Evolutionary conservation across 2,329 filamentous ascomycete species (phyloP).

Genomic region (Fusarium sp.): DNA sequence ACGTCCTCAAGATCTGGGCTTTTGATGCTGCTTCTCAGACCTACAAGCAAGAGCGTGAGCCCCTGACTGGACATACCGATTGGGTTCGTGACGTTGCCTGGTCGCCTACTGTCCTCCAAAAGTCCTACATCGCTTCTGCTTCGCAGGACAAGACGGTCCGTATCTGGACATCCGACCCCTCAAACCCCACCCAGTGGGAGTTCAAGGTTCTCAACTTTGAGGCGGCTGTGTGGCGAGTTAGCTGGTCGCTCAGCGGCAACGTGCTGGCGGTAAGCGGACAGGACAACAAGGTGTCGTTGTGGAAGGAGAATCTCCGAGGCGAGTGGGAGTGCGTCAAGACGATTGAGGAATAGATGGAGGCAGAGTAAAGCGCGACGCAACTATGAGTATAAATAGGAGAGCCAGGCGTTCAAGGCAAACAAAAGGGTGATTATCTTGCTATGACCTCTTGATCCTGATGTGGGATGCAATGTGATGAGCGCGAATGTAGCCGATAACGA

Average conservation of each 20-base stretch:
- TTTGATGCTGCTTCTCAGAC: slow-evolving; percentile 72
- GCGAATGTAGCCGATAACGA: not conserved
- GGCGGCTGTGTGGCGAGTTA: slow-evolving; percentile 91
- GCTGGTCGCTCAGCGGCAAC: slow-evolving; percentile 97
- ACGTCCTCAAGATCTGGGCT: slow-evolving; percentile 91
- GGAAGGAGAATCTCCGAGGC: slow-evolving; percentile 97
- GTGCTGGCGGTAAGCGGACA: slow-evolving; percentile 92
- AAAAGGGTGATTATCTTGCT: slow-evolving; percentile 42
- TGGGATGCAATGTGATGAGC: slow-evolving; percentile 25
- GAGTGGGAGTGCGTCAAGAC: slow-evolving; percentile 98
- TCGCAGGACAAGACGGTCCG: slow-evolving; percentile 97
- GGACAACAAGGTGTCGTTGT: slow-evolving; percentile 96
- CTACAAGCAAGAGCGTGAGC: slow-evolving; percentile 70
- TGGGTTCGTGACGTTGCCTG: slow-evolving; percentile 99
- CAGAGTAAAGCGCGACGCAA: slow-evolving; percentile 62
- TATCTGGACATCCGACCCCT: slow-evolving; percentile 86
- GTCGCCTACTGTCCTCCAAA: slow-evolving; percentile 93
- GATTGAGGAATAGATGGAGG: slow-evolving; percentile 86
- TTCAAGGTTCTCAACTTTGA: slow-evolving; percentile 89
- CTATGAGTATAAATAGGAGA: slow-evolving; percentile 63
- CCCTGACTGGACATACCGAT: slow-evolving; percentile 85
- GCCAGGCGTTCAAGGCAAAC: slow-evolving; percentile 52
- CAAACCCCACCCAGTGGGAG: slow-evolving; percentile 78
- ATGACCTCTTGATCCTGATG: slow-evolving; percentile 33
- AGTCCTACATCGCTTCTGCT: slow-evolving; percentile 95